Evolutionary conservation across 495 filamentous ascomycete species (phyloP).

Genomic region (Neurospora sp.): DNA sequence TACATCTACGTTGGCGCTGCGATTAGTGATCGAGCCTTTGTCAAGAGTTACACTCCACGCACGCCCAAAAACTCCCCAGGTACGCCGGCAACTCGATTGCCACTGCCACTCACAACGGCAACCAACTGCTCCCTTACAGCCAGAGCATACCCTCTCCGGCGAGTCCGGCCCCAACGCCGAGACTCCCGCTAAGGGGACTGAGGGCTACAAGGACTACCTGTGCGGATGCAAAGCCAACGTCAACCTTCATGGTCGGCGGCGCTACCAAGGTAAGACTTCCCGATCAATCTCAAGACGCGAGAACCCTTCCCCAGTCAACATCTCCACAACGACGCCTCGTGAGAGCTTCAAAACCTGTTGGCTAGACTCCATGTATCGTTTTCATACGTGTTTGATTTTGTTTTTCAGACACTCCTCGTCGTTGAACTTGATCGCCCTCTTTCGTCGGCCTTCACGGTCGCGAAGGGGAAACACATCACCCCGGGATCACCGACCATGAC

Average conservation of each 20-base stretch:
- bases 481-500: not conserved
- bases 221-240: not conserved
- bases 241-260: not conserved
- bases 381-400: not conserved
- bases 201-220: not conserved
- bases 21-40: not conserved
- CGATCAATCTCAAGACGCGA: not conserved
- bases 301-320: not conserved
- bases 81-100: not conserved
- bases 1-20: too few relatives aligned
- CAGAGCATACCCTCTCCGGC: not conserved
- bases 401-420: not conserved
- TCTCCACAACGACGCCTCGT: not conserved
- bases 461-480: not conserved
- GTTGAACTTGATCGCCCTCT: not conserved
- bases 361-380: not conserved
- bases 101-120: not conserved
- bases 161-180: not conserved
- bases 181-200: not conserved
- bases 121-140: not conserved
- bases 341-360: not conserved
- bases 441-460: not conserved
- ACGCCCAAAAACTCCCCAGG: too few relatives aligned
- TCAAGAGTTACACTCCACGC: not conserved
- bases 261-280: not conserved